Conservation (phyloP, 768 basidiomycete genomes). For the Mycena pura region DNA sequence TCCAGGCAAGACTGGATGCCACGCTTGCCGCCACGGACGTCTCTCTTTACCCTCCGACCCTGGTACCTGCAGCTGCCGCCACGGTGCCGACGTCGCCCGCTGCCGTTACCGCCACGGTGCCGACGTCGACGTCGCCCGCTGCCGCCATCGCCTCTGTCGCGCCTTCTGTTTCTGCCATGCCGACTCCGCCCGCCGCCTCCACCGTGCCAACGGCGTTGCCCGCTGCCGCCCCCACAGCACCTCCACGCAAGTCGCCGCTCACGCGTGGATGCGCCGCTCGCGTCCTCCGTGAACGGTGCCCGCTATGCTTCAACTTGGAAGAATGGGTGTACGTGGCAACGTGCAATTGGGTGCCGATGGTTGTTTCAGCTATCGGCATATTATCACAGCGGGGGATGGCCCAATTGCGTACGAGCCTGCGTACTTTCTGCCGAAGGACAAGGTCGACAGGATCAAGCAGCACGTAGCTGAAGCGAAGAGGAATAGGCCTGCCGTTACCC, state of each 20-base stretch:
- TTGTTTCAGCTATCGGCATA: slow-evolving; percentile 46
- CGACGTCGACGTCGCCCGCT: too few species aligned
- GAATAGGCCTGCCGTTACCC: slow-evolving; percentile 35
- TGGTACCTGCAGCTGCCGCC: background rate
- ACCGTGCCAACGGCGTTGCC: background rate
- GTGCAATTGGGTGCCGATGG: slow-evolving; percentile 38
- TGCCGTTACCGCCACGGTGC: too few species aligned
- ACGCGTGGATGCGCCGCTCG: slow-evolving; percentile 15
- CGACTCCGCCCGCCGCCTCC: background rate
- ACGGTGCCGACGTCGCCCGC: too few species aligned
- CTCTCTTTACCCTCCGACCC: background rate
- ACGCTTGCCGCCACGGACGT: slow-evolving; percentile 6
- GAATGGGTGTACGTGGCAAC: slow-evolving; percentile 35
- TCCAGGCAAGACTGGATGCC: slow-evolving; percentile 24
- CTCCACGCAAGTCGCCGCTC: background rate
- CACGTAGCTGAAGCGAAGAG: slow-evolving; percentile 34
- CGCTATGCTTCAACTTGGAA: slow-evolving; percentile 40
- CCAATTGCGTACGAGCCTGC: slow-evolving; percentile 40
- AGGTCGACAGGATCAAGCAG: slow-evolving; percentile 40
- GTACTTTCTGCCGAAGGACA: slow-evolving; percentile 41
- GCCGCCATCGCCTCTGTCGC: background rate
- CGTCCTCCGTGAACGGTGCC: slow-evolving; percentile 36
- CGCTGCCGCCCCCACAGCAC: background rate
- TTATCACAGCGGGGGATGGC: slow-evolving; percentile 34
- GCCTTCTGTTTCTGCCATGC: background rate